Conservation (phyloP, 371 early-diverging fungal species). For the Mortierella sp. region DNA sequence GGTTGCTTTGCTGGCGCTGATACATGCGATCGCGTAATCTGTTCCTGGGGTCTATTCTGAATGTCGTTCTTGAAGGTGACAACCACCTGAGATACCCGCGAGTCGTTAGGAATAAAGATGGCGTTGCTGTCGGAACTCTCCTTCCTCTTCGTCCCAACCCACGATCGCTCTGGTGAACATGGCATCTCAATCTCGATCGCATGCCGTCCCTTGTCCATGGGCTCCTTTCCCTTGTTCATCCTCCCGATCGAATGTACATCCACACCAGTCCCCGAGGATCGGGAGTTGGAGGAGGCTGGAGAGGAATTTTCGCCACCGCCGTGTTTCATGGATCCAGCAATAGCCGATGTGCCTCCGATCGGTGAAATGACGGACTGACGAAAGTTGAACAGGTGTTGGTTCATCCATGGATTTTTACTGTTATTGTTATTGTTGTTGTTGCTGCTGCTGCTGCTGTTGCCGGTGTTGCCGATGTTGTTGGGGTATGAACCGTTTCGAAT, state of each 20-base stretch:
- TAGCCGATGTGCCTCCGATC: background rate
- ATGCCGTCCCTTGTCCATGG: background rate
- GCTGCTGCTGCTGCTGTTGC: background rate
- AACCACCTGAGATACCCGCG: slow-evolving; percentile 34
- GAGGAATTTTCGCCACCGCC: background rate
- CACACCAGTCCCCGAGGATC: background rate
- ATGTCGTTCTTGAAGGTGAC: slow-evolving; percentile 37
- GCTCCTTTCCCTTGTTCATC: slow-evolving; percentile 17
- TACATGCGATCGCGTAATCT: background rate
- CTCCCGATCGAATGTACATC: background rate
- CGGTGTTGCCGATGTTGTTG: background rate
- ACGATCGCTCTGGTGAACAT: slow-evolving; percentile 1
- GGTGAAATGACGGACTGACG: slow-evolving; percentile 39
- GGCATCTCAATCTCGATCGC: background rate
- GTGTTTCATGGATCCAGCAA: background rate
- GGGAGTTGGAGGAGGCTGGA: background rate
- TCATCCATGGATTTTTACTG: background rate
- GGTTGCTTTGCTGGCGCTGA: background rate
- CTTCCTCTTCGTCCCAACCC: slow-evolving; percentile 6
- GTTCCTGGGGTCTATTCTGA: background rate
- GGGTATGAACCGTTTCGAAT: background rate
- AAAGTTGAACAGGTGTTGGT: slow-evolving; percentile 34
- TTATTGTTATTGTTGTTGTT: background rate
- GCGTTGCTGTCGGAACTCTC: slow-evolving; percentile 15
- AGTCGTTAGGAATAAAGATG: slow-evolving; percentile 32